Conservation (phyloP, 306 rosid species). For the Prunus salicina region DNA sequence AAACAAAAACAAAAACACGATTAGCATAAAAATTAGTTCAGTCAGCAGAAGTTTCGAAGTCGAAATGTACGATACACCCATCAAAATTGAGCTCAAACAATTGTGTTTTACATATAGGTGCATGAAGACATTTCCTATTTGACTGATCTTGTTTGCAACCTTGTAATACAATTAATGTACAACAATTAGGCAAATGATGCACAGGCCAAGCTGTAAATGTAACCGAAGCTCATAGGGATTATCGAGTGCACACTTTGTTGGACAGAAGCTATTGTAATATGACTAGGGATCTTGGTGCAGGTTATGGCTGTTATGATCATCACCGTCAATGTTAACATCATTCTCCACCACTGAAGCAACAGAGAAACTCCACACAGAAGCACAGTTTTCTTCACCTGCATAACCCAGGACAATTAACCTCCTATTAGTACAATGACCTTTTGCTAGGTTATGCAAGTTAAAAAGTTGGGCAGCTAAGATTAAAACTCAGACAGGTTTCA, state of each 20-base stretch:
- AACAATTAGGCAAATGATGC: background rate
- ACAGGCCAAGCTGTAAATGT: background rate
- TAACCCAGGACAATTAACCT: constrained; percentile 8
- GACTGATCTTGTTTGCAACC: background rate
- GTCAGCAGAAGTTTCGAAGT: too few species aligned
- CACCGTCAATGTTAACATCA: constrained; percentile 22
- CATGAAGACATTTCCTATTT: background rate
- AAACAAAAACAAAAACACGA: too few species aligned
- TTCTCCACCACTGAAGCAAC: constrained; percentile 44
- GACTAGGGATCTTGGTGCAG: constrained; percentile 22
- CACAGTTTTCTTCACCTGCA: constrained; percentile 77
- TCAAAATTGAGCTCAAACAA: background rate
- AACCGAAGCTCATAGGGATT: background rate
- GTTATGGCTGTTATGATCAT: constrained; percentile 26
- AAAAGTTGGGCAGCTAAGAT: background rate
- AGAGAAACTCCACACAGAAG: constrained; percentile 82
- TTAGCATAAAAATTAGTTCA: too few species aligned
- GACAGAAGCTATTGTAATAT: background rate
- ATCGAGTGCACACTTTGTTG: background rate
- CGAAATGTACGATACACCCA: background rate
- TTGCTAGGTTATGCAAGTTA: background rate
- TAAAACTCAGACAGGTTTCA: background rate
- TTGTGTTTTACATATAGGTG: background rate
- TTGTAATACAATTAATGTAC: background rate
- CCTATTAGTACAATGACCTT: background rate